Base-by-base conservation (phyloP, 768 basidiomycete species). In the Mycena olivaceomarginata region DNA sequence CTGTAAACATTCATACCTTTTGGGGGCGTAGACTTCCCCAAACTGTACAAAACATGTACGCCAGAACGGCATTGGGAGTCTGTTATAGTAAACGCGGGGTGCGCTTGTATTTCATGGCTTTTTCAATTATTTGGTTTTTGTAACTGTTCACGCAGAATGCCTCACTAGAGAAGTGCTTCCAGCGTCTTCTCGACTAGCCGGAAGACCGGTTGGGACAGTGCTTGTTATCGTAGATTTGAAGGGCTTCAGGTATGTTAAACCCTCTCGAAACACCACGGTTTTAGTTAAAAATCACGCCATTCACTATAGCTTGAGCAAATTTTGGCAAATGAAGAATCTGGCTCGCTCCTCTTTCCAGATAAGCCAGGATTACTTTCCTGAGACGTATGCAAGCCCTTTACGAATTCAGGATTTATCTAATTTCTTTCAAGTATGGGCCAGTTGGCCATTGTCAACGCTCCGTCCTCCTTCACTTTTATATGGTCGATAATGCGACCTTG, bases 351-450 rank as follows among this genome's bases (percentile, higher is more conserved):
- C 92, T 9, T 94, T 95, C 82, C 94, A 95, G 79, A 87, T 95
- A 71, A 95, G 94, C 2, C 94, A 95, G 83, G 93, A 94, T 79
- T 95, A 94, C 84, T 95, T 89, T 77, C 94, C 94, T 1, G 94
- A 96, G 82, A 93, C 93, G 94, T 95, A 81, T 69, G 91, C 31
- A 31, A 31, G 82, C 37, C n/a, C 57, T 25, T 37, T 20, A 41
- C 8, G 15, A 25, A 51, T 11, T 8, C 67, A 46, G n/a, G 12
- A 5, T 25, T 40, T 8, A 43, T 13, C 56, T 73, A 10, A 48
- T 69, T 31, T 18, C 53, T 22, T 64, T 31, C 25, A 76, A 95
- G 94, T 5, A 94, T 95, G 94, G 94, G 94, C 2, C 92, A 94
- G 81, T 85, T 95, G 41, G 90, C 89, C 8, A 91, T 96, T 76